A percentile compares a stretch with the other conserved stretches of the same genome.
Conservation (phyloP, 164 flowering plant species). For the Dillenia turbinata region DNA sequence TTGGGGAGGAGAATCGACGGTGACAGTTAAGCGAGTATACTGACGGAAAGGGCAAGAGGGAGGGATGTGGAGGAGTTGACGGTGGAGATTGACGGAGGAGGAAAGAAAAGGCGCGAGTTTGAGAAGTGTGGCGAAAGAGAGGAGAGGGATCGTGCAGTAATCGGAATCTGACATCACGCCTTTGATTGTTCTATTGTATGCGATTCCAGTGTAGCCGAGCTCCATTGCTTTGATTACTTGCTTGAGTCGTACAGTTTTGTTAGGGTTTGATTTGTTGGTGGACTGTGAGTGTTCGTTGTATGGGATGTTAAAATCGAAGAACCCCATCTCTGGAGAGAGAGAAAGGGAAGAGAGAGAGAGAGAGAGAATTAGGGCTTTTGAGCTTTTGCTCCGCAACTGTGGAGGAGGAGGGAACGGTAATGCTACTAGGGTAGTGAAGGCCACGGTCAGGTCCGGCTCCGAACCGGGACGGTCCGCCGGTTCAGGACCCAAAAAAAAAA, state of each 20-base stretch:
- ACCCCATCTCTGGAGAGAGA: slow-evolving; percentile 15
- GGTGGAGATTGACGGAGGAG: slow-evolving; percentile 59
- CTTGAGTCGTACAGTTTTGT: slow-evolving; percentile 40
- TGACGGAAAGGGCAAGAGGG: slow-evolving; percentile 69
- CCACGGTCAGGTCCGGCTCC: no score
- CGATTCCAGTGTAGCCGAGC: slow-evolving; percentile 79
- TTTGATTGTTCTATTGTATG: slow-evolving; percentile 67
- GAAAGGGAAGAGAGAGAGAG: no score
- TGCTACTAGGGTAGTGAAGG: no score
- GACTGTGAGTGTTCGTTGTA: slow-evolving; percentile 9
- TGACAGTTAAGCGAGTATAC: slow-evolving; percentile 84
- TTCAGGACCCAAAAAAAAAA: no score
- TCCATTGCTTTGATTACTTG: slow-evolving; percentile 61
- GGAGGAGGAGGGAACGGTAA: no score
- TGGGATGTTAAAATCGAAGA: slow-evolving; percentile 32
- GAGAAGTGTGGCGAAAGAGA: slow-evolving; percentile 56
- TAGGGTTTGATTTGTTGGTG: background rate
- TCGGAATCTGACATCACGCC: slow-evolving; percentile 78
- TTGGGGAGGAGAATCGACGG: slow-evolving; percentile 41
- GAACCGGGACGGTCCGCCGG: no score
- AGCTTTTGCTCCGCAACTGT: no score
- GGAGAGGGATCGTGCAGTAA: slow-evolving; percentile 57
- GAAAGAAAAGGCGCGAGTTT: slow-evolving; percentile 46
- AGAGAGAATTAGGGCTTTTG: no score
- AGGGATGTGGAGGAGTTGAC: slow-evolving; percentile 54